A percentile compares a stretch with the other conserved stretches of the same genome.
These are phyloP conservation scores for Aspergillus cavernicola DNA, from an alignment of 495 filamentous ascomycete genomes.

Conservation along the genomic window DNA sequence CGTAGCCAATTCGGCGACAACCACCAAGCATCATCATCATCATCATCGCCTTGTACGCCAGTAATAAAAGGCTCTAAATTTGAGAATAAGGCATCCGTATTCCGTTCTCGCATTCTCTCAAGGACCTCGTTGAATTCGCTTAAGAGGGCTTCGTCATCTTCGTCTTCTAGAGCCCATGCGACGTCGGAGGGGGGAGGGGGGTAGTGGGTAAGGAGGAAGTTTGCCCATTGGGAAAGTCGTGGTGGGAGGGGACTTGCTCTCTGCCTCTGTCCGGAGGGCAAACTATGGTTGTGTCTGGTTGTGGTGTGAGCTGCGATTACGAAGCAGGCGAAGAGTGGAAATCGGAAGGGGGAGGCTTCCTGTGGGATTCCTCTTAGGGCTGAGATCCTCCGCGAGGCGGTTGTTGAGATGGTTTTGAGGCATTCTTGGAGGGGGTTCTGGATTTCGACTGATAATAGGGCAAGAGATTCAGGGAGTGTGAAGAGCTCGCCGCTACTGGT, in stretches of 20 bases:
- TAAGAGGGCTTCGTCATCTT: constrained; percentile 27
- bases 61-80: constrained; percentile 17
- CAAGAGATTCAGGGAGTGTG: constrained; percentile 29
- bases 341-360: constrained; percentile 22
- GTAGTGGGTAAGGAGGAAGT: constrained; percentile 37
- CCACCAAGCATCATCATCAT: constrained; percentile 37
- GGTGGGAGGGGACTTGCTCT: constrained; percentile 24
- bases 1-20: constrained; percentile 39
- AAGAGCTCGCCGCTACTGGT: constrained; percentile 38
- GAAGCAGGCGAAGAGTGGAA: constrained; percentile 27
- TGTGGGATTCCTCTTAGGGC: constrained; percentile 14
- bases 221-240: constrained; percentile 34
- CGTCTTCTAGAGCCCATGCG: constrained; percentile 27
- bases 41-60: constrained; percentile 13
- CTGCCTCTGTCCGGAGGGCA: constrained; percentile 1
- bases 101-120: constrained; percentile 10
- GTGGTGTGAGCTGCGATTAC: constrained; percentile 16
- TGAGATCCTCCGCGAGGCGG: constrained; percentile 19
- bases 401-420: constrained; percentile 22
- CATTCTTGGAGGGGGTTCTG: constrained; percentile 23
- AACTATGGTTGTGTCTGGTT: constrained; percentile 1
- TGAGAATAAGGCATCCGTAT: constrained; percentile 9
- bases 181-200: constrained; percentile 26
- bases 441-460: constrained; percentile 30
- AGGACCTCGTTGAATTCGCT: constrained; percentile 23